Evolutionary conservation across 2,329 filamentous ascomycete species (phyloP).

Genomic region (Epichloe uncinata): DNA sequence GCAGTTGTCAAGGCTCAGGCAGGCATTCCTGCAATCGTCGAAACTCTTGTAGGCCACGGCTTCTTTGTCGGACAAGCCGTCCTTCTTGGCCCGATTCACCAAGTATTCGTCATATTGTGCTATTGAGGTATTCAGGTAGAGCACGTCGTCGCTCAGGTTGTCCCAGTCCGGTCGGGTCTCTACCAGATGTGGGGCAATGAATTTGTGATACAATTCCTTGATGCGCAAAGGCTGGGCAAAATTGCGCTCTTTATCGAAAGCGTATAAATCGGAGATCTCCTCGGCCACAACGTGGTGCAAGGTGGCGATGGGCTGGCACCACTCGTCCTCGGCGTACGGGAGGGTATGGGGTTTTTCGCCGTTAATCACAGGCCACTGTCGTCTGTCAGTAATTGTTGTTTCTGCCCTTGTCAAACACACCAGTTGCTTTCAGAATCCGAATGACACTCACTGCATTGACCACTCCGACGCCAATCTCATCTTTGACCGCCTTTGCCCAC

Average conservation of each 20-base stretch:
- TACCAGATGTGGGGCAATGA: constrained; percentile 27
- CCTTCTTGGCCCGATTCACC: constrained; percentile 18
- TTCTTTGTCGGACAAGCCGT: constrained; percentile 23
- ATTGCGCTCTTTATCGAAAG: constrained; percentile 33
- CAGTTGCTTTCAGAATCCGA: not conserved
- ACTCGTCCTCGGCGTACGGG: constrained; percentile 32
- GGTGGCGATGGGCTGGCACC: constrained; percentile 42
- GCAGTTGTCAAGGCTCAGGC: constrained; percentile 24
- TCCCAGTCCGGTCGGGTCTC: constrained; percentile 35
- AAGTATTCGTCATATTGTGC: constrained; percentile 20
- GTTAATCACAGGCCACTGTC: constrained; percentile 39
- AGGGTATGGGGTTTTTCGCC: constrained; percentile 40
- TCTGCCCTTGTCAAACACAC: not conserved
- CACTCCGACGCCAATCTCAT: constrained; percentile 27
- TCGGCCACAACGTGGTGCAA: constrained; percentile 41
- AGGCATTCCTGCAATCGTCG: constrained; percentile 31
- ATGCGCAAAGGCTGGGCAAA: constrained; percentile 24
- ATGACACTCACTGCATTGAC: constrained; percentile 25
- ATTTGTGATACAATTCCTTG: constrained; percentile 34
- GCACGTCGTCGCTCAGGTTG: constrained; percentile 33
- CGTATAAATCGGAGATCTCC: constrained; percentile 36
- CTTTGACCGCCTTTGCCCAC: constrained; percentile 31
- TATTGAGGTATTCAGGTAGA: constrained; percentile 24
- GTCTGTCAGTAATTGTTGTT: not conserved
- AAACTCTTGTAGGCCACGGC: constrained; percentile 27